Evolutionary conservation across 495 filamentous ascomycete genomes (phyloP).

Genomic region (Viridothelium virens): DNA sequence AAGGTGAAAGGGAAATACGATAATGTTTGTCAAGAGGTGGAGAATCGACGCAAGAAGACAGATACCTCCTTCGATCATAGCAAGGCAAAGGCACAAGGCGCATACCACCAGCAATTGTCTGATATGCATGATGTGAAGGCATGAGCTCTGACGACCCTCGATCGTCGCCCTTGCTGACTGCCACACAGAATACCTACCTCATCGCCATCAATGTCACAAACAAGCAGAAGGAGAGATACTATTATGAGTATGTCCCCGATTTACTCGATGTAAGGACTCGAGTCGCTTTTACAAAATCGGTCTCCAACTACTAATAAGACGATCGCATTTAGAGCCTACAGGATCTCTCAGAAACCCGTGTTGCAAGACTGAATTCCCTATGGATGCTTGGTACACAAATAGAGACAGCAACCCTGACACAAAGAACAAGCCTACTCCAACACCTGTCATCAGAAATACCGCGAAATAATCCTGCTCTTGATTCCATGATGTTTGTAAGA

Average conservation of each 20-base stretch:
- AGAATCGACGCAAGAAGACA: conserved; percentile 86
- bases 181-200: conserved; percentile 74
- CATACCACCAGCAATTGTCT: conserved; percentile 78
- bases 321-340: conserved; percentile 54
- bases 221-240: conserved; percentile 92
- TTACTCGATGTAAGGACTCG: conserved; percentile 66
- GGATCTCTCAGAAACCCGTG: conserved; percentile 83
- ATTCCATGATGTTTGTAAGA: conserved; percentile 93
- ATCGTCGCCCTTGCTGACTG: neutral
- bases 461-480: conserved; percentile 77
- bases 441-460: conserved; percentile 73
- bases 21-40: conserved; percentile 84
- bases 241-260: conserved; percentile 92
- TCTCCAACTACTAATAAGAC: neutral
- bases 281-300: neutral
- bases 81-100: conserved; percentile 74
- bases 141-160: conserved; percentile 7
- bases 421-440: conserved; percentile 60
- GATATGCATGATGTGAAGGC: conserved; percentile 96
- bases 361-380: conserved; percentile 69
- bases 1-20: conserved; percentile 94
- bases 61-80: conserved; percentile 80
- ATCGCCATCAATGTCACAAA: conserved; percentile 94
- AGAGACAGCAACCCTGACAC: conserved; percentile 64
- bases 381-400: conserved; percentile 74